phyloP scores from a whole-genome alignment of 1,284 basidiomycete species.

The Dichomitus squalens region DNA sequence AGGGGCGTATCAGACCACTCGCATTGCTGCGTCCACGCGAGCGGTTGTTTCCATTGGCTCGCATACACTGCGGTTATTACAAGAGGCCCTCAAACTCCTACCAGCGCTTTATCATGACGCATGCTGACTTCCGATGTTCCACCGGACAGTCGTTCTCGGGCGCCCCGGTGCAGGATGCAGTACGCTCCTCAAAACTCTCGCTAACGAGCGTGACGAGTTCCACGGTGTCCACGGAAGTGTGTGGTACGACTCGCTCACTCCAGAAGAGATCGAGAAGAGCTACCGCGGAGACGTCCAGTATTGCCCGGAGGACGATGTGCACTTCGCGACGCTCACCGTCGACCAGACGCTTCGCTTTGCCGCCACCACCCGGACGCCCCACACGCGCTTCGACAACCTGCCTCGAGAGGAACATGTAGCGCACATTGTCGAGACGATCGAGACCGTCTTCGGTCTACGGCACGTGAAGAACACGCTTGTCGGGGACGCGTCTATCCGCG shows the following conservation, averaged over 20 bases:
- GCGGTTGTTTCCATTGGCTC: background rate
- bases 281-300: conserved; percentile 73
- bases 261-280: conserved; percentile 51
- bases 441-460: conserved; percentile 74
- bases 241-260: conserved; percentile 66
- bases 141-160: conserved; percentile 57
- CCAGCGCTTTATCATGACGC: background rate
- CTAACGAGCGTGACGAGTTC: conserved; percentile 68
- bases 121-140: background rate
- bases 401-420: conserved; percentile 51
- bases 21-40: background rate
- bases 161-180: conserved; percentile 73
- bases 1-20: background rate
- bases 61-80: background rate
- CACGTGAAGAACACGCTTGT: conserved; percentile 64
- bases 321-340: conserved; percentile 78
- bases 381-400: conserved; percentile 42
- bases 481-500: conserved; percentile 75
- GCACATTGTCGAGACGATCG: conserved; percentile 53
- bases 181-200: conserved; percentile 72
- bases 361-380: conserved; percentile 61
- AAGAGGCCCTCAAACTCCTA: background rate
- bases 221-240: conserved; percentile 64
- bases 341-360: conserved; percentile 68
- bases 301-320: conserved; percentile 73